Evolutionary conservation across 495 filamentous ascomycete genomes (phyloP), one percentile per base, ranked within the genome.

Genomic region (Lasiosphaeria ovina): DNA sequence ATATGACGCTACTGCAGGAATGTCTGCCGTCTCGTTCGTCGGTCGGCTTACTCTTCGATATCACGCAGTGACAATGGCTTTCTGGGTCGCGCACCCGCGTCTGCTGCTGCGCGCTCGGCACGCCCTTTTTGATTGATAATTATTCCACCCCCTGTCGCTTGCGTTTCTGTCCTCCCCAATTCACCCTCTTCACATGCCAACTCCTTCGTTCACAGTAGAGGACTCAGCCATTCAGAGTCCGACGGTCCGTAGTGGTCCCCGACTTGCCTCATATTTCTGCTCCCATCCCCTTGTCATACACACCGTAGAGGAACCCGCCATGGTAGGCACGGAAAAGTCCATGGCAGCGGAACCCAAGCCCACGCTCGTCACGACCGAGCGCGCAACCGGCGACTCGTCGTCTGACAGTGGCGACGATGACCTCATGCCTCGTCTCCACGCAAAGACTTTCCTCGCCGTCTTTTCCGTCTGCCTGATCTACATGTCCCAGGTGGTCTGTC

Each of bases 381-480:
- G 16, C 12, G 8, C 1, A 11, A 14, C 76, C 11, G 12, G 5
- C 5, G 44, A 47, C 44, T 47, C 5, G 16, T 35, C 40, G 33
- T 35, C 55, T 35, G 8, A 24, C 32, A n/a, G 44, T 35, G 49
- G 35, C 34, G 45, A 51, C 36, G 50, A 60, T 24, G 65, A 68
- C 4, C 62, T 58, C 31, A 42, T 55, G 14, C 69, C 71, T 16
- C 70, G 65, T 32, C 55, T 74, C 3, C 70, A 71, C 54, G 60
- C 63, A 12, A 72, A 65, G 52, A 74, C 72, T 0, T 71, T 63
- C 34, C 58, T 75, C 0, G 62, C 64, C 5, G 62, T 75, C 3
- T 55, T 71, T 12, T 62, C 73, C n/a, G 69, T 74, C 0, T 64
- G 66, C 47, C 34, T 74, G 12, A 75, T 74, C 14, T 75, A 74